Evolutionary conservation across 352 stramenopile species (phyloP).

Genomic region (Phytophthora cryptogea): DNA sequence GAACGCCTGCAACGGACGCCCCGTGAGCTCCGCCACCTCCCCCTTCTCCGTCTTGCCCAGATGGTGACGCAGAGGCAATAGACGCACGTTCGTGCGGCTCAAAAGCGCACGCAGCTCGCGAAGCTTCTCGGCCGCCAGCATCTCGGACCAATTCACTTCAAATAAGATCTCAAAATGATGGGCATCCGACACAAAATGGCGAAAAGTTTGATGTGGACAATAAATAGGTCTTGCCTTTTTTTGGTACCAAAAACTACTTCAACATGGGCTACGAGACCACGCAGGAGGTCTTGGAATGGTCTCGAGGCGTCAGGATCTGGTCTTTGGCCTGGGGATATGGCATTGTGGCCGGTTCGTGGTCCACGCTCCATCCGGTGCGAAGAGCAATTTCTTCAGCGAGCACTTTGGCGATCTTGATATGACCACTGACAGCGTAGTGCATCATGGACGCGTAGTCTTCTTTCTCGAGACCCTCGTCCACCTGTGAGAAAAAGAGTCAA

Average conservation of each 20-base stretch:
- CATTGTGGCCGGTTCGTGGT: slow-evolving; percentile 60
- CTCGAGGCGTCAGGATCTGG: slow-evolving; percentile 74
- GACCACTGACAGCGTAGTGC: slow-evolving; percentile 83
- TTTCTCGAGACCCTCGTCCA: slow-evolving; percentile 65
- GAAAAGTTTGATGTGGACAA: slow-evolving; percentile 19
- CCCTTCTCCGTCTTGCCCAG: slow-evolving; percentile 47
- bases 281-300: slow-evolving; percentile 47
- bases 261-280: slow-evolving; percentile 40
- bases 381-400: slow-evolving; percentile 77
- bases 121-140: slow-evolving; percentile 61
- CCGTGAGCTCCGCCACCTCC: slow-evolving; percentile 34
- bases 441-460: slow-evolving; percentile 81
- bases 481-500: slow-evolving; percentile 29
- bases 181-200: neutral
- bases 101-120: slow-evolving; percentile 69
- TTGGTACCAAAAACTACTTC: slow-evolving; percentile 19
- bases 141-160: slow-evolving; percentile 16
- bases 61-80: slow-evolving; percentile 64
- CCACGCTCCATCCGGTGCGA: slow-evolving; percentile 64
- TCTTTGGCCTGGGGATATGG: slow-evolving; percentile 81
- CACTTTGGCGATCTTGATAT: slow-evolving; percentile 81
- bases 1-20: slow-evolving; percentile 84
- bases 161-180: slow-evolving; percentile 19
- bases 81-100: slow-evolving; percentile 60
- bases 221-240: slow-evolving; percentile 42